Percentiles rank a stretch among this genome's conserved stretches.
Evolutionary conservation across 1,139 yeast genomes (phyloP).

Genomic region (Kodamaea derodonti): DNA sequence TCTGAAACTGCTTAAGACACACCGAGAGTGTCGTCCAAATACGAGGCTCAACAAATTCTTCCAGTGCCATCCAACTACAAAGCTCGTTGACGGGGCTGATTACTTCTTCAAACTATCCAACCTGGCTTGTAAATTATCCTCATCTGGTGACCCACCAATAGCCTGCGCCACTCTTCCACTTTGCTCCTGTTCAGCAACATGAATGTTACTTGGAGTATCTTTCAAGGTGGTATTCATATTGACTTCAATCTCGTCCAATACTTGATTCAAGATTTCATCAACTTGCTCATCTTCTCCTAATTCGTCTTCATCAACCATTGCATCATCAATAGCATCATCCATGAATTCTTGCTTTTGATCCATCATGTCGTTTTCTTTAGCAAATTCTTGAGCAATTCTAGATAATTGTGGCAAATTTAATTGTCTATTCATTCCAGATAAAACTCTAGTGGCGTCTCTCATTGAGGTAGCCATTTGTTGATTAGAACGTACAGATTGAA

Average conservation of each 20-base stretch:
- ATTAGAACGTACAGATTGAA: conserved; percentile 86
- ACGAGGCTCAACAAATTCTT: too few relatives aligned
- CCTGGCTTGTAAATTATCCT: conserved; percentile 87
- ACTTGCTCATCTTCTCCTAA: conserved; percentile 77
- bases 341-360: conserved; percentile 98
- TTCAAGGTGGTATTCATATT: conserved; percentile 69
- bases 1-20: too few relatives aligned
- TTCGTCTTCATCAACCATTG: conserved; percentile 78
- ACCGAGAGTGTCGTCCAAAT: too few relatives aligned
- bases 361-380: conserved; percentile 91
- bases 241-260: conserved; percentile 93
- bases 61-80: too few relatives aligned
- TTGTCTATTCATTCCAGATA: conserved; percentile 81
- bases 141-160: conserved; percentile 43
- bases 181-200: conserved; percentile 23
- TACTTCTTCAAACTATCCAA: conserved; percentile 72
- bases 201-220: conserved; percentile 60
- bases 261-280: conserved; percentile 88
- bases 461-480: conserved; percentile 95
- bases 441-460: conserved; percentile 89
- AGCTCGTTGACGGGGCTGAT: too few relatives aligned
- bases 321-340: conserved; percentile 96
- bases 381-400: conserved; percentile 91
- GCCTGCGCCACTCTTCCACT: conserved; percentile 34
- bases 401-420: conserved; percentile 90